phyloP scores from a whole-genome alignment of 768 basidiomycete species.

The Trametes gibbosa region DNA sequence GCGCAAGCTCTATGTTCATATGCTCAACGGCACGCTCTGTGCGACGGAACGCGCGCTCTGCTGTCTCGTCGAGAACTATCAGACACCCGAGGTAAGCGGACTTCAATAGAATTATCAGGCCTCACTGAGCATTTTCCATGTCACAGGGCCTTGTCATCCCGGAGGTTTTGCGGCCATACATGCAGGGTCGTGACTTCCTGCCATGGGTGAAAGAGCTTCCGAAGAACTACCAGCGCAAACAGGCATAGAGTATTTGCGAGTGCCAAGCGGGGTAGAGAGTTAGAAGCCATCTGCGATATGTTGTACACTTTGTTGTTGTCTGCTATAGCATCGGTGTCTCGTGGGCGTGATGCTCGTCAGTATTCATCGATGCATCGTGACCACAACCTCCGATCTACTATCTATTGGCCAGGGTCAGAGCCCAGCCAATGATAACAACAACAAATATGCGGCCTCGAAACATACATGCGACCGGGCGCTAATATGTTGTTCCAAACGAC shows the following conservation, averaged over 20 bases:
- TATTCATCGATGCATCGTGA: neutral
- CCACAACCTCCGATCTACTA: no score
- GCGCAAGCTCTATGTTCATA: slow-evolving; percentile 94
- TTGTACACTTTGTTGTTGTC: slow-evolving; percentile 3
- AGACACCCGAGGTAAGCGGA: slow-evolving; percentile 81
- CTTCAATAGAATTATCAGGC: neutral
- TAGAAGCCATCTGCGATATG: slow-evolving; percentile 1
- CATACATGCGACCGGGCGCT: no score
- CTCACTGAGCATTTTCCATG: neutral
- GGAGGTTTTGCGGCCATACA: slow-evolving; percentile 87
- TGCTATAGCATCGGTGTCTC: neutral
- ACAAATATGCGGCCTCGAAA: neutral
- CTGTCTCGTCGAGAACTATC: slow-evolving; percentile 98
- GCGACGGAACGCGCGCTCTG: slow-evolving; percentile 96
- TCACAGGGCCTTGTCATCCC: slow-evolving; percentile 85
- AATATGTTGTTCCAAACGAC: neutral
- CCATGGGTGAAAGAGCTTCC: slow-evolving; percentile 82
- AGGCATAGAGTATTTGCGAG: slow-evolving; percentile 30
- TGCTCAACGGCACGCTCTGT: slow-evolving; percentile 97
- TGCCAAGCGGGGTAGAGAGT: neutral
- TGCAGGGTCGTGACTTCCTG: slow-evolving; percentile 91
- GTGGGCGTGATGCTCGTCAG: no score
- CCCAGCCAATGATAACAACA: neutral
- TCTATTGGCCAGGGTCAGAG: no score
- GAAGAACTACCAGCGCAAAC: slow-evolving; percentile 76